Base-by-base conservation (phyloP, 2,329 filamentous ascomycete species). In the Aphanoascus verrucosus region DNA sequence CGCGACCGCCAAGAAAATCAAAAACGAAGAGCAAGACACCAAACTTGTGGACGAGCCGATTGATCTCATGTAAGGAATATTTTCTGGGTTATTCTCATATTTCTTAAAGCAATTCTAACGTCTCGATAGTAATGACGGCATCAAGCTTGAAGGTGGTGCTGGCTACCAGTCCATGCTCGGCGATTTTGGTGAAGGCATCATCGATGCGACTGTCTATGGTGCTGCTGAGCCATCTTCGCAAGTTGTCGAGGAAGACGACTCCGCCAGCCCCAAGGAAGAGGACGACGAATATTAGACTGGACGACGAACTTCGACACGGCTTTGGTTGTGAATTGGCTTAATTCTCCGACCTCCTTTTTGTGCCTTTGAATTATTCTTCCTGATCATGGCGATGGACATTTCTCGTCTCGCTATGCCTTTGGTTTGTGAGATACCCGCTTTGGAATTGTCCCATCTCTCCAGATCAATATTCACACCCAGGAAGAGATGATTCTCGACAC, bases 181-280 rank as follows among this genome's bases (percentile, higher is more conserved):
- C 9, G 48, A 50, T 17, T 56, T 59, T 41, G 54, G 49, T 8
- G 28, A 49, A 28, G 52, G 54, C 28, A 56, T 56, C 31, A 55
- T 58, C 49, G 50, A 58, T 32, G 47, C 46, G 34, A 58, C 58
- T 34, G 47, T 43, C 3, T 59, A 58, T 46, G 43, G 47, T 34
- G 42, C 42, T 17, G 50, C 32, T 37, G 32, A 38, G 11, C 28
- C 28, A n/a, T 41, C 41, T 23, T 19, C 49, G 15, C 15, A 35
- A 8, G 31, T 17, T 8, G 32, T 19, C 11, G 23, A 52, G 19
- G 38, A 52, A 23, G 41, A 23, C 3, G 40, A 37, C 34, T 9
- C 15, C 19, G 48, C 23, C n/a, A 34, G 5, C 15, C 12, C 19
- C 2, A 46, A 52, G 40, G 9, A 45, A 3, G 41, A 46, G 31